These are phyloP conservation scores for Fraxinus platypoda DNA, from an alignment of 305 asterid genomes.

Conservation along the genomic window DNA sequence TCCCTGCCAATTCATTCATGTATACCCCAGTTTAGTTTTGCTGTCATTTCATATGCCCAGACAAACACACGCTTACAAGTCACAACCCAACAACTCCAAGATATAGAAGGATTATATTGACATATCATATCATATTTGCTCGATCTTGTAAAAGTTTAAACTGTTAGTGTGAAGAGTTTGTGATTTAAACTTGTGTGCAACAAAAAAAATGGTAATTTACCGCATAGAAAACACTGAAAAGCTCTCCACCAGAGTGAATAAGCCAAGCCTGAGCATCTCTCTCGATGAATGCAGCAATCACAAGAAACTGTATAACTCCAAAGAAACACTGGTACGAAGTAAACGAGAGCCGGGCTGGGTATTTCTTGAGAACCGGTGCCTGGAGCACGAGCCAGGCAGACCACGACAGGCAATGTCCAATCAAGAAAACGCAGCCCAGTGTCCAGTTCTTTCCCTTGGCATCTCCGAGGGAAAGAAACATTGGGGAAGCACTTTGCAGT, in stretches of 20 bases:
- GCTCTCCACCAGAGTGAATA: slow-evolving; percentile 81
- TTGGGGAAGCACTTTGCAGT: slow-evolving; percentile 34
- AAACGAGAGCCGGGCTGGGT: slow-evolving; percentile 91
- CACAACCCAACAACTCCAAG: neutral
- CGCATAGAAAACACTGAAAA: slow-evolving; percentile 93
- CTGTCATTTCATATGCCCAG: slow-evolving; percentile 32
- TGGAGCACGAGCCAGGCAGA: slow-evolving; percentile 95
- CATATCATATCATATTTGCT: neutral
- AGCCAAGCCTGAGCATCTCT: slow-evolving; percentile 86
- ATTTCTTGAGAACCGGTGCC: slow-evolving; percentile 78
- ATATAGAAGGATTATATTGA: neutral
- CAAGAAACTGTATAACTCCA: slow-evolving; percentile 80
- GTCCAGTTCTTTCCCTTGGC: slow-evolving; percentile 88
- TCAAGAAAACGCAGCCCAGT: slow-evolving; percentile 82
- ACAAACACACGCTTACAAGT: slow-evolving; percentile 16
- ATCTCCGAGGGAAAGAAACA: slow-evolving; percentile 44
- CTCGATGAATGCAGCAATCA: slow-evolving; percentile 77
- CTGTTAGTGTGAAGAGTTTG: neutral
- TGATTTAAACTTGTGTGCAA: neutral
- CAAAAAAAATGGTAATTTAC: slow-evolving; percentile 33
- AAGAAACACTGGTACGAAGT: slow-evolving; percentile 92
- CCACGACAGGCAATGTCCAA: slow-evolving; percentile 97
- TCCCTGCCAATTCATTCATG: slow-evolving; percentile 48
- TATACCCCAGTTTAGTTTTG: neutral
- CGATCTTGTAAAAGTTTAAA: neutral